Base-by-base conservation (phyloP, 768 basidiomycete species). In the Macrolepiota dolichaula region DNA sequence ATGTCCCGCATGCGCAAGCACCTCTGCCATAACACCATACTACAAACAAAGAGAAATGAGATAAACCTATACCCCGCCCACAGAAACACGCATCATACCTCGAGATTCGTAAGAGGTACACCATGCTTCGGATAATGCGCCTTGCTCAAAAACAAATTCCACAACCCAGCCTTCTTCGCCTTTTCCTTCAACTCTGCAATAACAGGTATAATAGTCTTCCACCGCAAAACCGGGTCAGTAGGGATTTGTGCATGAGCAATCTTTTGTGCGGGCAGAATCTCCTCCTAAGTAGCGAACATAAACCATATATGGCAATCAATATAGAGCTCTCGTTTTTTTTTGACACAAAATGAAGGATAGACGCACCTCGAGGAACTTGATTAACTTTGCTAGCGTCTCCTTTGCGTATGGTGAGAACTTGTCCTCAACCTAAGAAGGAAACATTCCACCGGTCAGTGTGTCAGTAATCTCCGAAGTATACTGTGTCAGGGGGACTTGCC, bases 21-120 rank as follows among this genome's bases (percentile, higher is more conserved):
- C 74, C 74, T 97, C 96, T n/a, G 95, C 95, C 88, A 98, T 97
- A 29, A 98, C 90, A 40, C 92, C 94, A 72, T 99, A 98, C 94
- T 96, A 65, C 38, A 51, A 60, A 55, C 35, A 51, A 27, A 27
- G 17, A 24, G 25, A 29, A 51, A 40, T n/a, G n/a, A n/a, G n/a
- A 17, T 25, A 29, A 52, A 24, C 35, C 40, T 13, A 51, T 27
- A 32, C 37, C 52, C 24, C 22, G 32, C 37, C 19, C 36, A 35
- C 7, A 9, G 24, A 22, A 52, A 4, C 17, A 3, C 22, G 29
- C 17, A 12, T 57, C 80, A 49, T 64, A 94, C 94, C 82, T 99
- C 97, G 50, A 99, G 80, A 73, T 98, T 98, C 15, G 88, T 88
- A 65, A 98, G 79, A n/a, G 89, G 88, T 4, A 94, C 89, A 44